phyloP scores from a whole-genome alignment of 768 basidiomycete genomes.

The Lentinula raphanica region DNA sequence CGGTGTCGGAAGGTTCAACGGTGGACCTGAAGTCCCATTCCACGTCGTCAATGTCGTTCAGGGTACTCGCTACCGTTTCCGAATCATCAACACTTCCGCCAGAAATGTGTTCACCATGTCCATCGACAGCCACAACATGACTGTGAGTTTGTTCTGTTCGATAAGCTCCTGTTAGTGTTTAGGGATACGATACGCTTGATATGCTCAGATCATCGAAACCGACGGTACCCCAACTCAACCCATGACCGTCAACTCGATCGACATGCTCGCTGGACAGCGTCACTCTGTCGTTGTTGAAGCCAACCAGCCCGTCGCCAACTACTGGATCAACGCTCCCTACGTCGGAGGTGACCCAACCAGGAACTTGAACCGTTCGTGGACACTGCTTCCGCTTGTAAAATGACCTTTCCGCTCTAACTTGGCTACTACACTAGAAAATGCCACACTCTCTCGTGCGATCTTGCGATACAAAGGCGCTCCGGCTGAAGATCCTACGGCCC shows the following conservation, averaged over 20 bases:
- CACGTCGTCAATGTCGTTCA: constrained; percentile 34
- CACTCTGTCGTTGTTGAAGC: constrained; percentile 27
- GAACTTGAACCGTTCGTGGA: constrained; percentile 26
- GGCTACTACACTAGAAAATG: constrained; percentile 17
- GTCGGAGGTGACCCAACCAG: constrained; percentile 24
- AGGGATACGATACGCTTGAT: neutral
- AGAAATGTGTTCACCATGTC: constrained; percentile 34
- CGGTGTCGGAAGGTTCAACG: constrained; percentile 33
- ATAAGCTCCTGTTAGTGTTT: constrained; percentile 13
- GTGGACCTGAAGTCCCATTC: constrained; percentile 31
- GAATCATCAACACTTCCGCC: constrained; percentile 38
- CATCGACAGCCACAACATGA: constrained; percentile 31
- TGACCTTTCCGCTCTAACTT: too few species aligned
- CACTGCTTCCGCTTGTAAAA: too few species aligned
- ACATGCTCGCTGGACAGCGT: constrained; percentile 14
- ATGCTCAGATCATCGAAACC: constrained; percentile 32
- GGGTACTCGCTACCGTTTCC: constrained; percentile 38
- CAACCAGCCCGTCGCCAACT: constrained; percentile 40
- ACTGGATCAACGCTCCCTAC: constrained; percentile 38
- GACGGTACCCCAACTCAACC: constrained; percentile 29
- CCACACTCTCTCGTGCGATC: constrained; percentile 27
- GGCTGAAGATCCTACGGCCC: constrained; percentile 26
- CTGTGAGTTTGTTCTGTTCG: constrained; percentile 18
- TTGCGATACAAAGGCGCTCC: constrained; percentile 35
- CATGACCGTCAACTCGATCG: neutral